These are phyloP conservation scores for Eimeria sp. DNA, from an alignment of 169 alveolate species.

Conservation along the genomic window DNA sequence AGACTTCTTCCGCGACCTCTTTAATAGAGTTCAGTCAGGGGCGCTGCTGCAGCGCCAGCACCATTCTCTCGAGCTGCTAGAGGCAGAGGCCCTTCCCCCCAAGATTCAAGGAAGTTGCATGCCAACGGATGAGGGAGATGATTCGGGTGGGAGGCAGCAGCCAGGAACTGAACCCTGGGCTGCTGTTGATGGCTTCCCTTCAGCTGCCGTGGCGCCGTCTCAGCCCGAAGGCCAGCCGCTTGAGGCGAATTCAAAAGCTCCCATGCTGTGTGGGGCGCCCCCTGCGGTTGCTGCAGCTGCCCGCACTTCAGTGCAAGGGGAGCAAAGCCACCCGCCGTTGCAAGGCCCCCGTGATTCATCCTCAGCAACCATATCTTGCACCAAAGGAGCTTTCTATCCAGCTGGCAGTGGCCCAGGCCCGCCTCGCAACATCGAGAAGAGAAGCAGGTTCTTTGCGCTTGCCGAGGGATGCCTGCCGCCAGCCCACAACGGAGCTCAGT, in stretches of 20 bases:
- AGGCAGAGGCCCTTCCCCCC: background rate
- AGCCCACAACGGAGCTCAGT: background rate
- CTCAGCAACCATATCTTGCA: background rate
- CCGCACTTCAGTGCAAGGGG: background rate
- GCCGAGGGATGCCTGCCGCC: slow-evolving; percentile 29
- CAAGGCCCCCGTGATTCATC: background rate
- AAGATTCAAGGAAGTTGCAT: background rate
- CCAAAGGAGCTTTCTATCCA: background rate
- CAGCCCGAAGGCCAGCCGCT: background rate
- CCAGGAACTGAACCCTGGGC: background rate
- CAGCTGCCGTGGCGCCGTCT: background rate
- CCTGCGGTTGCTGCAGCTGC: background rate
- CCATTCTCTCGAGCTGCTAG: background rate
- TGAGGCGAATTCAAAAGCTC: background rate
- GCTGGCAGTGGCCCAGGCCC: background rate
- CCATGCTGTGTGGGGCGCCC: background rate
- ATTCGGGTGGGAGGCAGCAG: too few species aligned
- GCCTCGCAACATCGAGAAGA: background rate
- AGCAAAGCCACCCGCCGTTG: background rate
- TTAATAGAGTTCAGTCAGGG: background rate
- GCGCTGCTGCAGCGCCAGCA: background rate
- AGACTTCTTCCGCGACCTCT: background rate
- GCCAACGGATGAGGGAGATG: background rate
- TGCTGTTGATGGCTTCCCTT: background rate
- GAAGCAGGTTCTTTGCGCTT: slow-evolving; percentile 43